Evolutionary conservation across 805 yeast species (phyloP), one percentile per base, ranked within the genome.

Genomic region (Candida rishiriensis): DNA sequence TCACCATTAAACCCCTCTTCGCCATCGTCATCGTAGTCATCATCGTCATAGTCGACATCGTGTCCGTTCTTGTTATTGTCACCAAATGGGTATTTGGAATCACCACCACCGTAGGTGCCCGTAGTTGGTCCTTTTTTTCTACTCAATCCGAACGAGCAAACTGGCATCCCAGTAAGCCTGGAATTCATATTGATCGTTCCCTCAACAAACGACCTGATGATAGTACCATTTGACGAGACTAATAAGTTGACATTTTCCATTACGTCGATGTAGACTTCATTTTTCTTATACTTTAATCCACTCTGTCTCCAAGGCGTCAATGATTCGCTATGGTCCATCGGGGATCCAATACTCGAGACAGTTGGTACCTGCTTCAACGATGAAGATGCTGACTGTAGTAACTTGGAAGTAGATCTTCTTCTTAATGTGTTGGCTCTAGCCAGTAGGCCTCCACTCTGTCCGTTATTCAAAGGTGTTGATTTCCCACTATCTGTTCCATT

Each of bases 111-210:
- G 7, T 21, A 21, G 4, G 26, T 5, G 26, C 26, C 26, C 4
- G 26, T 21, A 21, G 26, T 21, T 21, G 26, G 26, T 21, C 26
- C 26, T 21, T 21, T 21, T 7, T 21, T 21, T 18, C 40, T 42
- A 49, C 81, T 79, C 39, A 91, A 71, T 0, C 91, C 95, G 60
- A 90, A 82, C 39, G 81, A 77, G 61, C 97, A 90, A 18, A 75
- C 74, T 0, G 97, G 97, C 76, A 81, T 78, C 3, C 97, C 97
- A 0, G 86, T 74, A 11, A 90, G 64, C 36, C 81, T 87, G 0
- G 91, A 70, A 40, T 82, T 81, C 74, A 88, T 74, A 40, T 75
- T 71, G 38, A 90, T 79, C 10, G 75, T 68, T 5, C 97, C 97
- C 50, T 84, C 87, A 18, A 89, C 86, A 55, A 79, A 83, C 0